Evolutionary conservation across 2,329 filamentous ascomycete genomes (phyloP).

Genomic region (Colletotrichum chlorophyti): DNA sequence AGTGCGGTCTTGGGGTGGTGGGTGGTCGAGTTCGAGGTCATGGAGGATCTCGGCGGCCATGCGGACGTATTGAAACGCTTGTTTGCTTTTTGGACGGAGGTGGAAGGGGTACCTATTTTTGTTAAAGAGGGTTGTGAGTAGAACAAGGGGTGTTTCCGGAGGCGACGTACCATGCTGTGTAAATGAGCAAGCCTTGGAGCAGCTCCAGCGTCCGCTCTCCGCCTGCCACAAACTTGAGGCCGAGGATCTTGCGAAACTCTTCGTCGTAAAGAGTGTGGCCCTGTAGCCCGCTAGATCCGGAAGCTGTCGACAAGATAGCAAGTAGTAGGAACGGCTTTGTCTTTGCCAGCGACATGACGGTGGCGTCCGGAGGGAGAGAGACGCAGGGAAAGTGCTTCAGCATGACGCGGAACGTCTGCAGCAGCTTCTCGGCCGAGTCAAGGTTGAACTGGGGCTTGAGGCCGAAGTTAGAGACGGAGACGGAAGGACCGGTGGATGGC

Average conservation of each 20-base stretch:
- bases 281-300: slow-evolving; percentile 54
- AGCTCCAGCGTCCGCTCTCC: slow-evolving; percentile 64
- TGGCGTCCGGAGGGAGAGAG: slow-evolving; percentile 45
- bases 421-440: slow-evolving; percentile 55
- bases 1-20: slow-evolving; percentile 35
- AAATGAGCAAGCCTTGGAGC: slow-evolving; percentile 63
- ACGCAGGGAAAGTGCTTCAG: slow-evolving; percentile 52
- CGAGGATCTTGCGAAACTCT: slow-evolving; percentile 64
- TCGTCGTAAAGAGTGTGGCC: slow-evolving; percentile 62
- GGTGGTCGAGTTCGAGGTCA: slow-evolving; percentile 57
- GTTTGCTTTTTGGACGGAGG: slow-evolving; percentile 57
- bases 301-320: slow-evolving; percentile 58
- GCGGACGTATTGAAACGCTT: slow-evolving; percentile 56
- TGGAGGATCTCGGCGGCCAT: slow-evolving; percentile 58
- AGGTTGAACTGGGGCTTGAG: slow-evolving; percentile 62
- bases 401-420: slow-evolving; percentile 52
- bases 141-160: not conserved
- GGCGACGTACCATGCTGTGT: slow-evolving; percentile 58
- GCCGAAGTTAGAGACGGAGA: slow-evolving; percentile 46
- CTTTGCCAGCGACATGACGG: slow-evolving; percentile 51
- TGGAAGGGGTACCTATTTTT: slow-evolving; percentile 60
- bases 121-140: not conserved
- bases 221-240: slow-evolving; percentile 61
- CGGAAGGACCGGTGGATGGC: slow-evolving; percentile 31
- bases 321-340: slow-evolving; percentile 60